These are phyloP conservation scores for Elsinoe ampelina DNA, from an alignment of 2,329 filamentous ascomycete species.

Conservation along the genomic window DNA sequence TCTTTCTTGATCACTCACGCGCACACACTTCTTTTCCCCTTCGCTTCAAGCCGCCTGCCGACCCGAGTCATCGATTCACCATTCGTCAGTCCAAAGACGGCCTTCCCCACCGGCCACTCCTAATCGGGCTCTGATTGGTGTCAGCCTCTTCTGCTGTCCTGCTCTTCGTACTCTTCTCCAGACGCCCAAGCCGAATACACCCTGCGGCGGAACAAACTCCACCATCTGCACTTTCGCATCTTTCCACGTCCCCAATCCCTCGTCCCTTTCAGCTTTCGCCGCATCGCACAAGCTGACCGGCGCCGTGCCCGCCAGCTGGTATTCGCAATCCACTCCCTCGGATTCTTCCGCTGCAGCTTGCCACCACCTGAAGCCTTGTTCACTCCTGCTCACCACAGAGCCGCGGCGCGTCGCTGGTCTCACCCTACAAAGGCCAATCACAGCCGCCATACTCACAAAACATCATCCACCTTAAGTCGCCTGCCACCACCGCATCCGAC, in stretches of 20 bases:
- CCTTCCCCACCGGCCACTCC: constrained; percentile 8
- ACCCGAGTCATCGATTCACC: not conserved
- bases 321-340: not conserved
- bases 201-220: constrained; percentile 9
- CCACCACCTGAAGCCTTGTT: not conserved
- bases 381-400: constrained; percentile 4
- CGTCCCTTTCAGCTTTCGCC: not conserved
- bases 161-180: constrained; percentile 4
- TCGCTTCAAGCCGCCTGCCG: constrained; percentile 8
- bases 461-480: not conserved
- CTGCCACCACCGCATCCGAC: not conserved
- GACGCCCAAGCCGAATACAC: not conserved
- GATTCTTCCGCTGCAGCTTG: constrained; percentile 2
- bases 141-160: constrained; percentile 7
- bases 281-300: not conserved
- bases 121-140: not conserved
- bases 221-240: constrained; percentile 1
- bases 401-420: constrained; percentile 8
- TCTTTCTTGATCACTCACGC: not conserved
- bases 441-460: constrained; percentile 10
- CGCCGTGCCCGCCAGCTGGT: not conserved
- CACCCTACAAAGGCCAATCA: constrained; percentile 4
- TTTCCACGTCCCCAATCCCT: not conserved
- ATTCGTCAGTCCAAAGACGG: not conserved
- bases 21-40: not conserved